Percentiles rank a stretch among this genome's conserved stretches.
Evolutionary conservation across 2,329 filamentous ascomycete species (phyloP).

Genomic region (Colletotrichum trifolii): DNA sequence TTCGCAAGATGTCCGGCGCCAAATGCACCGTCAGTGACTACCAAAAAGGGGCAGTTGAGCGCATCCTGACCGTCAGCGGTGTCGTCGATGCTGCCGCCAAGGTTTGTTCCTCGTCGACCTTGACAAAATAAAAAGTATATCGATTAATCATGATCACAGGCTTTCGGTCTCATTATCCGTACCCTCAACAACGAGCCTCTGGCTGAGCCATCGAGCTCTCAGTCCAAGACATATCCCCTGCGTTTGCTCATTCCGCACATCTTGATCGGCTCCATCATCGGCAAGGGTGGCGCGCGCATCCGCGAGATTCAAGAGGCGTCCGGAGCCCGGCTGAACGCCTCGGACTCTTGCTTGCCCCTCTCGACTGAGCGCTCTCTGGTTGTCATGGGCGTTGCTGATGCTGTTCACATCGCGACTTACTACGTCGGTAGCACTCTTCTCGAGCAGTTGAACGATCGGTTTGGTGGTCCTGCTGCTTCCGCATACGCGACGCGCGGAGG

Average conservation of each 20-base stretch:
- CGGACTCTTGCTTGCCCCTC: constrained; percentile 91
- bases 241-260: constrained; percentile 96
- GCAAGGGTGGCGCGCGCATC: constrained; percentile 94
- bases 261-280: constrained; percentile 97
- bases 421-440: constrained; percentile 98
- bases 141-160: constrained; percentile 60
- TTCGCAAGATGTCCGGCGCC: constrained; percentile 91
- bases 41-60: constrained; percentile 94
- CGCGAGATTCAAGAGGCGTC: constrained; percentile 99
- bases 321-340: constrained; percentile 94
- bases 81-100: constrained; percentile 97
- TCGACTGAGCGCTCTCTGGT: constrained; percentile 98
- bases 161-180: constrained; percentile 97
- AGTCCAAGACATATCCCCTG: constrained; percentile 97
- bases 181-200: constrained; percentile 98
- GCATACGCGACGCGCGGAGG: constrained; percentile 96
- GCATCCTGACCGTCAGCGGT: constrained; percentile 96
- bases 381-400: constrained; percentile 96
- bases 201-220: constrained; percentile 85
- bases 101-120: constrained; percentile 59
- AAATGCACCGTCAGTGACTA: constrained; percentile 99
- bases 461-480: constrained; percentile 95
- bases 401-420: constrained; percentile 98
- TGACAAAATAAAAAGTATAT: background rate
- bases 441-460: constrained; percentile 96